These are phyloP conservation scores for Exsudoporus frostii DNA, from an alignment of 768 basidiomycete genomes.

Conservation along the genomic window DNA sequence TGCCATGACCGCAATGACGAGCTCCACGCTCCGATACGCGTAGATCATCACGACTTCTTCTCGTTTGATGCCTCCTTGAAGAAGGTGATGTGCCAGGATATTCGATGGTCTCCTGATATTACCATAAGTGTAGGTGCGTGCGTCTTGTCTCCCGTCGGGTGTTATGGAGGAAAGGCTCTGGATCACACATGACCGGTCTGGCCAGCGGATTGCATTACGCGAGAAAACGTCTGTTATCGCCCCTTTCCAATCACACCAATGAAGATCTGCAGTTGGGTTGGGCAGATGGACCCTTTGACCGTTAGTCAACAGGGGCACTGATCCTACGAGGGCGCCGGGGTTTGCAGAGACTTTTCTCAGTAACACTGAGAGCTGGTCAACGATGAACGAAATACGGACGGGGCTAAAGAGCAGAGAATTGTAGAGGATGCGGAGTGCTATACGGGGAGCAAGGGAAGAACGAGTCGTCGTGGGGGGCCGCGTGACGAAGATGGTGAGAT, in stretches of 20 bases:
- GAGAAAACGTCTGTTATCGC: slow-evolving; percentile 96
- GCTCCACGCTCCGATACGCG: slow-evolving; percentile 92
- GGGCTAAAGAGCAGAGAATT: slow-evolving; percentile 92
- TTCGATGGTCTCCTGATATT: slow-evolving; percentile 85
- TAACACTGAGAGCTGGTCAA: slow-evolving; percentile 82
- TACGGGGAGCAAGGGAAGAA: slow-evolving; percentile 65
- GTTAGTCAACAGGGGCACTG: slow-evolving; percentile 75
- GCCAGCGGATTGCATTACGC: slow-evolving; percentile 73
- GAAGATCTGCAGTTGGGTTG: slow-evolving; percentile 79
- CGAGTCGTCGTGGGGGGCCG: slow-evolving; percentile 66
- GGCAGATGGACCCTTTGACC: slow-evolving; percentile 71
- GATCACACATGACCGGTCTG: slow-evolving; percentile 85
- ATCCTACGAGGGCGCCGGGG: slow-evolving; percentile 69
- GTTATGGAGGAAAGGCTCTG: slow-evolving; percentile 56
- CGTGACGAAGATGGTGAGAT: slow-evolving; percentile 87
- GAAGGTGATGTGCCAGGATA: slow-evolving; percentile 83
- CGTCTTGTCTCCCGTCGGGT: slow-evolving; percentile 45
- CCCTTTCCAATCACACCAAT: slow-evolving; percentile 98
- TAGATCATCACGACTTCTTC: slow-evolving; percentile 99
- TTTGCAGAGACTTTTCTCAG: slow-evolving; percentile 67
- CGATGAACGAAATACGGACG: slow-evolving; percentile 67
- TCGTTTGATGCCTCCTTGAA: slow-evolving; percentile 79
- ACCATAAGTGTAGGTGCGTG: slow-evolving; percentile 68
- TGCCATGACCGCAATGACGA: slow-evolving; percentile 96
- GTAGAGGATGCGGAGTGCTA: slow-evolving; percentile 84